Evolutionary conservation across 306 rosid genomes (phyloP).

Genomic region (Gillenia trifoliata): DNA sequence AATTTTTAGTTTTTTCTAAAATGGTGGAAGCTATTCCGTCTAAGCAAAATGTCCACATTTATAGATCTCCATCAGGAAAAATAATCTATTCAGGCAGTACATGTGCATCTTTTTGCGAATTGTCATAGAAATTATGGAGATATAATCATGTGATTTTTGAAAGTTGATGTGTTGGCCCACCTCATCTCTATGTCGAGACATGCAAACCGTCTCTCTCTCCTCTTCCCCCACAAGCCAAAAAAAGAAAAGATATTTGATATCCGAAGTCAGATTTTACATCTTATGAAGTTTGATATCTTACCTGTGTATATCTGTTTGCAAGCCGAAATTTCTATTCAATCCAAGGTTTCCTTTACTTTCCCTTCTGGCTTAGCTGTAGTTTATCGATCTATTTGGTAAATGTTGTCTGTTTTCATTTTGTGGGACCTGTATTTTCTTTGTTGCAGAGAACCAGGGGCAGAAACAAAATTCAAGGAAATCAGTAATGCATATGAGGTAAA

Average conservation of each 20-base stretch:
- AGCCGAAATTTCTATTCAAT: background rate
- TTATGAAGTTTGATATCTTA: background rate
- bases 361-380: background rate
- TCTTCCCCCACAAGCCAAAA: too few relatives aligned
- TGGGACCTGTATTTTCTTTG: constrained; percentile 19
- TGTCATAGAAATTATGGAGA: background rate
- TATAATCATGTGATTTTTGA: background rate
- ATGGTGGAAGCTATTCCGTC: background rate
- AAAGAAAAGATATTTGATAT: too few relatives aligned
- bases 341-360: background rate
- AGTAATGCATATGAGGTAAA: constrained; percentile 96
- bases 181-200: background rate
- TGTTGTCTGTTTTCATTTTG: constrained; percentile 12
- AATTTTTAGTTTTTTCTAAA: background rate
- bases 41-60: background rate
- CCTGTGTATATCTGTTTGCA: background rate
- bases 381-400: background rate
- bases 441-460: constrained; percentile 85
- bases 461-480: constrained; percentile 82
- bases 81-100: background rate
- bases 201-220: too few relatives aligned
- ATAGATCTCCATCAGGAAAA: background rate
- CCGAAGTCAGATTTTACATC: too few relatives aligned
- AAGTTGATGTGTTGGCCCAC: background rate
- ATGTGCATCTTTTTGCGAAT: background rate